Conservation (phyloP, 768 basidiomycete genomes). For the Agaricus blazei region DNA sequence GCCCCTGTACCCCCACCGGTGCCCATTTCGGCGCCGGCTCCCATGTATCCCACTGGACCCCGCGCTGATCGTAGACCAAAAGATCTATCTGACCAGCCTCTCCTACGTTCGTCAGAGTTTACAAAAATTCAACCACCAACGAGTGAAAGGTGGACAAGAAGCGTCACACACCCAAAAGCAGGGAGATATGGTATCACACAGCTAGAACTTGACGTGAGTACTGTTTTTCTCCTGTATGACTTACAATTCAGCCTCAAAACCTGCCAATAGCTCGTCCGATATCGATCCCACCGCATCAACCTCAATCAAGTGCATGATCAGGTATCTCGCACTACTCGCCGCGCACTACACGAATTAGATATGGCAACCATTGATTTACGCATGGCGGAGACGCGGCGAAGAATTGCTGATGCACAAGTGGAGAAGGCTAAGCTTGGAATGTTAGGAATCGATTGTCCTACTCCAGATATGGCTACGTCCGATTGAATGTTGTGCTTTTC, state of each 20-base stretch:
- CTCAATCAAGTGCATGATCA: conserved; percentile 4
- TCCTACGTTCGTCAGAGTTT: neutral
- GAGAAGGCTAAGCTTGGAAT: conserved; percentile 59
- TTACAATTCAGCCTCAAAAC: neutral
- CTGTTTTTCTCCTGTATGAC: neutral
- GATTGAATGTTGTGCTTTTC: neutral
- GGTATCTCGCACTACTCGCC: conserved; percentile 18
- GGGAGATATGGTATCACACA: neutral
- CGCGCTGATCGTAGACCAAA: conserved; percentile 8
- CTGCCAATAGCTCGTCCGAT: neutral
- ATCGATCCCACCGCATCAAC: neutral
- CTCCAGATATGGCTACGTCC: neutral
- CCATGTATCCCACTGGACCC: conserved; percentile 5
- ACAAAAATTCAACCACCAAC: neutral
- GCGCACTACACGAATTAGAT: conserved; percentile 59
- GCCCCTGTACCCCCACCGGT: neutral
- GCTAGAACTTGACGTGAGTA: neutral
- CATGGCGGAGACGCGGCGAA: conserved; percentile 52
- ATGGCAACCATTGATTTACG: conserved; percentile 54
- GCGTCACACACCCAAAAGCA: neutral
- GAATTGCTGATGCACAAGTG: conserved; percentile 51
- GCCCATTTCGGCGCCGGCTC: neutral
- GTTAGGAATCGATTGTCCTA: conserved; percentile 48
- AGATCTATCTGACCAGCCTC: neutral
- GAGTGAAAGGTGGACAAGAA: neutral